A percentile compares a stretch with the other conserved stretches of the same genome.
Evolutionary conservation across 208 protist species (phyloP).

Genomic region (Acanthamoeba lenticulata): DNA sequence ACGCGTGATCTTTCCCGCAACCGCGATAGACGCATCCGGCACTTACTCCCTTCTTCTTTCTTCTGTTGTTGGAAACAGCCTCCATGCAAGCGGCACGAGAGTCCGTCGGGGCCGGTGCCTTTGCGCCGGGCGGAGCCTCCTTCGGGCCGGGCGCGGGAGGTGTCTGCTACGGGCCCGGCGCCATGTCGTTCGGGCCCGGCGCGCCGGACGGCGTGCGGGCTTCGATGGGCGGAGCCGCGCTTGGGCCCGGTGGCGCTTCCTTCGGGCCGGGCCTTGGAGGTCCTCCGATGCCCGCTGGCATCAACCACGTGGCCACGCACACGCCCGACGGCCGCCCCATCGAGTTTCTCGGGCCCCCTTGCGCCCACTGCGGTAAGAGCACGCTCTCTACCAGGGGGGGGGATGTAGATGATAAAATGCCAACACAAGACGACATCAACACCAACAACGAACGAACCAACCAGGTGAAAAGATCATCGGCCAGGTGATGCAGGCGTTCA

Average conservation of each 20-base stretch:
- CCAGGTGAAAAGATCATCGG: constrained; percentile 80
- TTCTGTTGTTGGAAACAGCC: no score
- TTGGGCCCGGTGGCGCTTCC: neutral
- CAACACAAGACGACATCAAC: no score
- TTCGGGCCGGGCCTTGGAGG: neutral
- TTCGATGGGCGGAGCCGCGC: neutral
- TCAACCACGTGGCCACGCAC: neutral
- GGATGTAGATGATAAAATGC: no score
- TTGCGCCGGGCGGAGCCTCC: neutral
- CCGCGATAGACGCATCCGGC: no score
- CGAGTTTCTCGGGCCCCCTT: constrained; percentile 14
- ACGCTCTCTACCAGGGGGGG: no score
- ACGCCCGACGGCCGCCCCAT: constrained; percentile 76
- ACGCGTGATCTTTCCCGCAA: no score
- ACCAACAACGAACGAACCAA: no score
- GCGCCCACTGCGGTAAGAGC: constrained; percentile 22
- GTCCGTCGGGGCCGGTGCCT: no score
- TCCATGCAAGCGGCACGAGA: no score
- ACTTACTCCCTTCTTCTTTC: no score
- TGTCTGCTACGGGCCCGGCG: neutral
- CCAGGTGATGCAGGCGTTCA: constrained; percentile 65
- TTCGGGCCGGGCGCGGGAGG: neutral
- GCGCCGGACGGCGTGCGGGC: neutral
- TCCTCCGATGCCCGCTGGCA: no score
- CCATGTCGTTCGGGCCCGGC: no score